Evolutionary conservation across 75 land plant genomes (phyloP).

Genomic region (Cupressus sempervirens): DNA sequence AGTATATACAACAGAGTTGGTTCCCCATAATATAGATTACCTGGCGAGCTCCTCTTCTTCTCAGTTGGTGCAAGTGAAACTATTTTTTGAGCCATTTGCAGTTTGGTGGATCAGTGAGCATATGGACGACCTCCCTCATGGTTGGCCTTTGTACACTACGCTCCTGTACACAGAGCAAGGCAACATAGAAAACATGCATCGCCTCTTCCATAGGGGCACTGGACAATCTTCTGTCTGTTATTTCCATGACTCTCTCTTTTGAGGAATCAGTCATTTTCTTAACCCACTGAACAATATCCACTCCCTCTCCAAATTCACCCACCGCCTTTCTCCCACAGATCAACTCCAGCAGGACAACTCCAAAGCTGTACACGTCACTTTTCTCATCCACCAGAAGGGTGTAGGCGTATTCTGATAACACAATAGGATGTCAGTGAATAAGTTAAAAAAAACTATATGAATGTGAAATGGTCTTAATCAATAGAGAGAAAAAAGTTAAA

Average conservation of each 20-base stretch:
- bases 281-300: constrained; percentile 76
- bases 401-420: constrained; percentile 81
- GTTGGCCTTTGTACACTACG: constrained; percentile 70
- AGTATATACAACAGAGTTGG: too few species aligned
- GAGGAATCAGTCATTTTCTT: constrained; percentile 29
- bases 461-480: too few species aligned
- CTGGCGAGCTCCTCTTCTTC: background rate
- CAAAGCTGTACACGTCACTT: constrained; percentile 92
- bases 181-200: constrained; percentile 53
- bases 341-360: constrained; percentile 84
- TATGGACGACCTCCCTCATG: constrained; percentile 86
- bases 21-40: too few species aligned
- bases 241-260: constrained; percentile 28
- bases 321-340: constrained; percentile 79
- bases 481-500: too few species aligned
- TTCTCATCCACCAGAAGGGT: constrained; percentile 91
- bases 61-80: background rate
- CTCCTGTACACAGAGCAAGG: constrained; percentile 61
- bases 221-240: constrained; percentile 51
- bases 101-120: constrained; percentile 36
- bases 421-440: background rate
- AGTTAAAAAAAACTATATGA: background rate
- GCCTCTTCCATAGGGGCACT: constrained; percentile 38
- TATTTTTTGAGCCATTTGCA: background rate
- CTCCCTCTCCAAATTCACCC: constrained; percentile 77